These are phyloP conservation scores for Cerioporus squamosus DNA, from an alignment of 1,284 basidiomycete genomes.

Conservation along the genomic window DNA sequence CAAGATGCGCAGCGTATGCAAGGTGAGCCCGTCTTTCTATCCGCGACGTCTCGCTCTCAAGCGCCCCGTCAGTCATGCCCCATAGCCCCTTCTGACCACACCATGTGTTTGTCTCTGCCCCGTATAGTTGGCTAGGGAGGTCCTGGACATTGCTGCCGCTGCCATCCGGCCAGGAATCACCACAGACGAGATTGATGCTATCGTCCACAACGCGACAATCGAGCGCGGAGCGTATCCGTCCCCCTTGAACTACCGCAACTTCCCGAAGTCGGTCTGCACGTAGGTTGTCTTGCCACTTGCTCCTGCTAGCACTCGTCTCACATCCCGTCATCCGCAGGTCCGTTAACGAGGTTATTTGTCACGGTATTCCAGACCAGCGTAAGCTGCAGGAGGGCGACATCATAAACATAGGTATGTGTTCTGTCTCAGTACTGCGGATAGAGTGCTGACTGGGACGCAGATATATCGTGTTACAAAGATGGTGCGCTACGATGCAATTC, in stretches of 20 bases:
- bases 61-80: conserved; percentile 15
- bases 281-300: conserved; percentile 44
- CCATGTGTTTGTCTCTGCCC: conserved; percentile 13
- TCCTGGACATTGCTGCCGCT: conserved; percentile 89
- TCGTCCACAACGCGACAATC: conserved; percentile 94
- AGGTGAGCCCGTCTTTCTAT: conserved; percentile 50
- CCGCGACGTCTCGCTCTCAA: conserved; percentile 27
- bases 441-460: conserved; percentile 36
- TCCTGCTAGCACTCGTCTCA: not conserved
- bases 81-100: conserved; percentile 22
- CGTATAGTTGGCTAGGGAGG: conserved; percentile 82
- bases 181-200: conserved; percentile 93
- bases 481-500: conserved; percentile 43
- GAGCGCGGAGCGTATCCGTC: conserved; percentile 94
- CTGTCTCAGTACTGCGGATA: conserved; percentile 14
- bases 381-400: conserved; percentile 92
- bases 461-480: conserved; percentile 71
- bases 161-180: conserved; percentile 89
- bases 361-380: conserved; percentile 92
- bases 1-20: conserved; percentile 80
- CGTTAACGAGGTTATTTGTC: conserved; percentile 96
- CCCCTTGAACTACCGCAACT: conserved; percentile 91
- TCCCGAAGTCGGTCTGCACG: conserved; percentile 98
- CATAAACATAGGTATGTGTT: conserved; percentile 78
- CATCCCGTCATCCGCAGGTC: conserved; percentile 53